Conservation (phyloP, 2,329 filamentous ascomycete genomes). For the Claviceps monticola region DNA sequence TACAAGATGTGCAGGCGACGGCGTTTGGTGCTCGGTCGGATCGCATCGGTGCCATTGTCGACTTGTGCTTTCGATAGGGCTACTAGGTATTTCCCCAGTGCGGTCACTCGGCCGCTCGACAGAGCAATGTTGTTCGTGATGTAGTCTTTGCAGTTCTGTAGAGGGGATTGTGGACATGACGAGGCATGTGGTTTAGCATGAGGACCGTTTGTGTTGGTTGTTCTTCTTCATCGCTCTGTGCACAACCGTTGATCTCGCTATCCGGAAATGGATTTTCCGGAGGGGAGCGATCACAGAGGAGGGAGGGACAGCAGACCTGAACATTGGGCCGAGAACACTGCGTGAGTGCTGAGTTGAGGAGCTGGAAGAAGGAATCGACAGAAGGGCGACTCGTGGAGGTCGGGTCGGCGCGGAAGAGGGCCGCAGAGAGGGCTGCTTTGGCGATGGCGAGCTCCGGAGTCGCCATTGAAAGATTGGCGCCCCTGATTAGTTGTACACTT, state of each 20-base stretch:
- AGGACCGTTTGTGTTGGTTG: not conserved
- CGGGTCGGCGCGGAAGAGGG: constrained; percentile 63
- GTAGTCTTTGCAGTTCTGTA: constrained; percentile 77
- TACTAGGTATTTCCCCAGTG: constrained; percentile 63
- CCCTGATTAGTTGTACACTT: too few relatives aligned
- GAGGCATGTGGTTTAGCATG: constrained; percentile 8
- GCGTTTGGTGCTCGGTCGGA: constrained; percentile 44
- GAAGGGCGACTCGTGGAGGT: constrained; percentile 51
- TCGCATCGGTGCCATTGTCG: constrained; percentile 17
- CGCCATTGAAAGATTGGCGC: constrained; percentile 33
- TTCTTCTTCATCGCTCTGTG: not conserved
- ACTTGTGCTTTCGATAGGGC: constrained; percentile 42
- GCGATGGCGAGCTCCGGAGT: constrained; percentile 62
- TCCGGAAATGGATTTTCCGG: not conserved
- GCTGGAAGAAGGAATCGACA: constrained; percentile 53
- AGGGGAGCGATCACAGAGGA: not conserved
- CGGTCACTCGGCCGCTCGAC: constrained; percentile 50
- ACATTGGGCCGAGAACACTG: constrained; percentile 70
- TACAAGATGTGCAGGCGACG: constrained; percentile 66
- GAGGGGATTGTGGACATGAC: constrained; percentile 1
- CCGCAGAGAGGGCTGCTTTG: constrained; percentile 63
- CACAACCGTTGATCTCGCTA: not conserved
- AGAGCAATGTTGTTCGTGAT: constrained; percentile 57
- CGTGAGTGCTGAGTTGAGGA: constrained; percentile 49
- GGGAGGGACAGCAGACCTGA: constrained; percentile 55